These are phyloP conservation scores for Filobasidium wieringae DNA, from an alignment of 768 basidiomycete species.

Conservation along the genomic window DNA sequence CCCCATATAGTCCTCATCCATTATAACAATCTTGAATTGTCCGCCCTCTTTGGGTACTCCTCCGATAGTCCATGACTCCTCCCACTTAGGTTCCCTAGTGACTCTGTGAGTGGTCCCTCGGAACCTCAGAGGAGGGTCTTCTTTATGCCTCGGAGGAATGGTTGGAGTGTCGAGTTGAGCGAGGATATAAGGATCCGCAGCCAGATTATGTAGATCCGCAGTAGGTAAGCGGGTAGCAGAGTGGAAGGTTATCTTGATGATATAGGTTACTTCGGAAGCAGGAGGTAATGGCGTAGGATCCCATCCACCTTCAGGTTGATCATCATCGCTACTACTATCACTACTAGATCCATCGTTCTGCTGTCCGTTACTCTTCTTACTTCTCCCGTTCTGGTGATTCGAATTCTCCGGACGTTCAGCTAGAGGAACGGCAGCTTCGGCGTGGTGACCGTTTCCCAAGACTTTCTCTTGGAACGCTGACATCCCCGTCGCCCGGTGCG, in stretches of 20 bases:
- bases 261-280: slow-evolving; percentile 21
- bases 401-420: neutral
- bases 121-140: slow-evolving; percentile 26
- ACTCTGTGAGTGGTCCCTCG: slow-evolving; percentile 24
- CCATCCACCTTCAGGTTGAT: slow-evolving; percentile 29
- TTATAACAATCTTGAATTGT: slow-evolving; percentile 20
- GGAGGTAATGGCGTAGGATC: slow-evolving; percentile 27
- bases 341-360: too few relatives aligned
- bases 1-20: slow-evolving; percentile 33
- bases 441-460: neutral
- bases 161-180: slow-evolving; percentile 26
- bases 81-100: slow-evolving; percentile 24
- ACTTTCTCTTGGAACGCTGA: neutral
- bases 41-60: slow-evolving; percentile 27
- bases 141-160: slow-evolving; percentile 14
- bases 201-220: slow-evolving; percentile 23
- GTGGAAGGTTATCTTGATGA: slow-evolving; percentile 32
- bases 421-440: neutral
- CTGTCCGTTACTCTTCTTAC: neutral
- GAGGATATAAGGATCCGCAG: slow-evolving; percentile 30
- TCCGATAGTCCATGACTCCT: slow-evolving; percentile 24
- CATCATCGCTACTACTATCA: slow-evolving; percentile 14
- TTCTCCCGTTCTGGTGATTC: neutral
- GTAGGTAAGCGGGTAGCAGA: slow-evolving; percentile 27
- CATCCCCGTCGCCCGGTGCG: neutral